These are phyloP conservation scores for Eucalyptus marginata DNA, from an alignment of 345 rosid genomes.

Conservation along the genomic window DNA sequence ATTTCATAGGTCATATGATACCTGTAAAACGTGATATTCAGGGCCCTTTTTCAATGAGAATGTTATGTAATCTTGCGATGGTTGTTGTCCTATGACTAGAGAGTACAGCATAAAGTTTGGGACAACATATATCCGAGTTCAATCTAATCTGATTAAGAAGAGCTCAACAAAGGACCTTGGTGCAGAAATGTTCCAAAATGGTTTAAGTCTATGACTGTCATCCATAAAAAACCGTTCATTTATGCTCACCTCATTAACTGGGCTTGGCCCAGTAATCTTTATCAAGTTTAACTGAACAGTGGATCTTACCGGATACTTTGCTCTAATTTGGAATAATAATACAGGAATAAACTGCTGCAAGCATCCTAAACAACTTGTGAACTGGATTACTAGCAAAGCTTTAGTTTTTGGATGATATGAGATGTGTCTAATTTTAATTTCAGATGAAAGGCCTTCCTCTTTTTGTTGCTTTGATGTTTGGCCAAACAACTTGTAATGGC, in stretches of 20 bases:
- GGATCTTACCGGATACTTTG: background rate
- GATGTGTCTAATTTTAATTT: no score
- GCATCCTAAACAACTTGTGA: background rate
- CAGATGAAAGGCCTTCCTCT: no score
- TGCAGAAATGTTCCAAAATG: constrained; percentile 5
- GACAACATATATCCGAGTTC: no score
- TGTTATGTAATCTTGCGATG: constrained; percentile 11
- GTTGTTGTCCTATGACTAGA: constrained; percentile 1
- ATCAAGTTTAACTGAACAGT: background rate
- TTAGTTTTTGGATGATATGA: no score
- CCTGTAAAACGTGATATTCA: constrained; percentile 25
- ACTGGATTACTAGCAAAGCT: background rate
- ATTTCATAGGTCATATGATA: background rate
- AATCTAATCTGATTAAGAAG: background rate
- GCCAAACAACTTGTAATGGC: no score
- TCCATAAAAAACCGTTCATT: background rate
- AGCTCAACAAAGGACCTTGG: background rate
- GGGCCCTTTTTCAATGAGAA: constrained; percentile 31
- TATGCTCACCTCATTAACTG: background rate
- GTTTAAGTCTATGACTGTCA: background rate
- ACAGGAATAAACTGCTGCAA: background rate
- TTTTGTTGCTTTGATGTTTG: no score
- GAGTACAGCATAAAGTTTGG: no score
- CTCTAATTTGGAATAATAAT: background rate
- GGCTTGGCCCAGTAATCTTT: background rate